Evolutionary conservation across 768 basidiomycete species (phyloP), one percentile per base, ranked within the genome.

Genomic region (Suillus bovinus): DNA sequence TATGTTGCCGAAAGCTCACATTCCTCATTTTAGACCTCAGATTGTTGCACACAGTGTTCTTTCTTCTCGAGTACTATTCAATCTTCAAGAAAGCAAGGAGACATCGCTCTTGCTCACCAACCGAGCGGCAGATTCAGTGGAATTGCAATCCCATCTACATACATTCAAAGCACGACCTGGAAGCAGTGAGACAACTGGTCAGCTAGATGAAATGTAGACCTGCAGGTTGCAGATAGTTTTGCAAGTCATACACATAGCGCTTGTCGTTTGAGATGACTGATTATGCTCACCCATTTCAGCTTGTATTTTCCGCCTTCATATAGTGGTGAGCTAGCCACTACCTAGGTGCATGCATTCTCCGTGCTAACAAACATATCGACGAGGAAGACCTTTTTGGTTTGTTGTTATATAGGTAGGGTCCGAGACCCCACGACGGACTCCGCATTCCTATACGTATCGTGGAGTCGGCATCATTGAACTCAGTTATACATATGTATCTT

Each of bases 51-150:
- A 60, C 31, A 60, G 46, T 44, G 59, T 60, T 29, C 42, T 60
- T 42, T 46, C 59, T 33, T 60, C 59, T 24, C 59, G 59, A 36
- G 52, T 47, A 13, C 38, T 60, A 16, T 60, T 60, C 46, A 60
- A 60, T 47, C 46, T 60, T 46, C 59, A 44, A 31, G 34, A 9
- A 20, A 50, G 29, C 46, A 13, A 5, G 10, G 44, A n/a, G 20
- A 20, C 0, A 22, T 22, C 22, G 5, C n/a, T 22, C 44, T 24
- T 14, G 11, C 44, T 5, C 5, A 14, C 11, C 5, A 4, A 24
- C 22, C 44, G 4, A 46, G 13, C 11, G 44, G 14, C 13, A 13
- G 13, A 4, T 13, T 46, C 22, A 9, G 2, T 46, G 44, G 44
- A 46, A 33, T 33, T 7, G 10, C 33, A 9, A 33, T 33, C 33